Conservation (phyloP, 805 yeast genomes). For the Metschnikowia shivogae region DNA sequence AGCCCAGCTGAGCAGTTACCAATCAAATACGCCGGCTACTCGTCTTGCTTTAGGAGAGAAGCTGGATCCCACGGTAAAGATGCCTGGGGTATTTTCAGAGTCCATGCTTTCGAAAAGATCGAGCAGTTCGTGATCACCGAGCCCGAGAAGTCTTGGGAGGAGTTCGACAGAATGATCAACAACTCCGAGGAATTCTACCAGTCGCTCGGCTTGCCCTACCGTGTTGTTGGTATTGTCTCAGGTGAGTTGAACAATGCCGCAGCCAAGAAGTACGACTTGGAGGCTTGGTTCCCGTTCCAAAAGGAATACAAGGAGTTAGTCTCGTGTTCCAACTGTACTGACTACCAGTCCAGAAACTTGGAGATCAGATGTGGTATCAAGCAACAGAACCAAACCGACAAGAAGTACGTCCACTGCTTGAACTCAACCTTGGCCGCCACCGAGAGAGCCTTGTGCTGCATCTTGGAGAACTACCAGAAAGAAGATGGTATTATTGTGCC, state of each 20-base stretch:
- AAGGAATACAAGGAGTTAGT: constrained; percentile 97
- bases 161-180: constrained; percentile 93
- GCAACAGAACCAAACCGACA: constrained; percentile 89
- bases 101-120: constrained; percentile 96
- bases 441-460: constrained; percentile 96
- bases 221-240: constrained; percentile 96
- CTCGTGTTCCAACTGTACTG: constrained; percentile 98
- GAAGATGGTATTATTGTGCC: constrained; percentile 93
- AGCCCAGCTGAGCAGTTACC: constrained; percentile 96
- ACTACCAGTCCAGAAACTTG: constrained; percentile 96
- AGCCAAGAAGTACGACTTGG: constrained; percentile 96
- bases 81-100: constrained; percentile 99
- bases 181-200: constrained; percentile 90
- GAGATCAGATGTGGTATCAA: constrained; percentile 99
- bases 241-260: constrained; percentile 99
- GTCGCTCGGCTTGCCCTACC: constrained; percentile 87
- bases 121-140: constrained; percentile 95
- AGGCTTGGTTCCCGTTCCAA: constrained; percentile 99
- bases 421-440: constrained; percentile 97
- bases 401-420: constrained; percentile 97
- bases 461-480: constrained; percentile 95
- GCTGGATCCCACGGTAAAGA: constrained; percentile 99
- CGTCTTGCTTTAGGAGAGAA: constrained; percentile 98
- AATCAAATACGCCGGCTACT: constrained; percentile 93
- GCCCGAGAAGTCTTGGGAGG: constrained; percentile 97